These are phyloP conservation scores for Meyerozyma elateridarum DNA, from an alignment of 1,139 yeast species.

Conservation along the genomic window DNA sequence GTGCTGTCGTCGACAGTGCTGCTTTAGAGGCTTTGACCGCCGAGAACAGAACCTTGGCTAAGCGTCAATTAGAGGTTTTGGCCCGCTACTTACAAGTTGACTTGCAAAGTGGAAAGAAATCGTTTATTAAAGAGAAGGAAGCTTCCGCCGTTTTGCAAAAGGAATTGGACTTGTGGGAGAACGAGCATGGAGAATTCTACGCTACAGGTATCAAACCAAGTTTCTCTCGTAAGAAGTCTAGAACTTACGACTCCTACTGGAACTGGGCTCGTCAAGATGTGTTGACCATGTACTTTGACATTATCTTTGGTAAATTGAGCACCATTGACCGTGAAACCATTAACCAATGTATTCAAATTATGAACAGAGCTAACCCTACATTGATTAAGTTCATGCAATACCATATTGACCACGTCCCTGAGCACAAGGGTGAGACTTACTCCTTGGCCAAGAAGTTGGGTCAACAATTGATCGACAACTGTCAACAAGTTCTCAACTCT, in stretches of 20 bases:
- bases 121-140: conserved; percentile 81
- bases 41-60: conserved; percentile 84
- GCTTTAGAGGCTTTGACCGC: conserved; percentile 92
- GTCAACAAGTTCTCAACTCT: conserved; percentile 75
- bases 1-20: conserved; percentile 90
- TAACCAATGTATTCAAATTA: conserved; percentile 91
- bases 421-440: conserved; percentile 82
- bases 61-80: conserved; percentile 90
- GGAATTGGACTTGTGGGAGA: conserved; percentile 88
- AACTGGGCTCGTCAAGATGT: conserved; percentile 99
- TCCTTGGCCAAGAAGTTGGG: conserved; percentile 87
- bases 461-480: conserved; percentile 89
- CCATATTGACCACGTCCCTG: conserved; percentile 90
- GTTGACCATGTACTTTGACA: conserved; percentile 88
- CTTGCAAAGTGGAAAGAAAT: conserved; percentile 84
- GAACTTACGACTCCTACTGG: conserved; percentile 97
- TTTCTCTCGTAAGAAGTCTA: conserved; percentile 87
- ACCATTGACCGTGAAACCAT: conserved; percentile 95
- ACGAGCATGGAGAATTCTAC: conserved; percentile 93
- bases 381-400: conserved; percentile 95
- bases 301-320: conserved; percentile 86
- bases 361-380: conserved; percentile 95
- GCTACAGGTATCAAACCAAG: conserved; percentile 89
- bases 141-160: conserved; percentile 78
- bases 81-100: conserved; percentile 94